These are phyloP conservation scores for Uronychia binucleata DNA, from an alignment of 73 alveolate species.

Conservation along the genomic window DNA sequence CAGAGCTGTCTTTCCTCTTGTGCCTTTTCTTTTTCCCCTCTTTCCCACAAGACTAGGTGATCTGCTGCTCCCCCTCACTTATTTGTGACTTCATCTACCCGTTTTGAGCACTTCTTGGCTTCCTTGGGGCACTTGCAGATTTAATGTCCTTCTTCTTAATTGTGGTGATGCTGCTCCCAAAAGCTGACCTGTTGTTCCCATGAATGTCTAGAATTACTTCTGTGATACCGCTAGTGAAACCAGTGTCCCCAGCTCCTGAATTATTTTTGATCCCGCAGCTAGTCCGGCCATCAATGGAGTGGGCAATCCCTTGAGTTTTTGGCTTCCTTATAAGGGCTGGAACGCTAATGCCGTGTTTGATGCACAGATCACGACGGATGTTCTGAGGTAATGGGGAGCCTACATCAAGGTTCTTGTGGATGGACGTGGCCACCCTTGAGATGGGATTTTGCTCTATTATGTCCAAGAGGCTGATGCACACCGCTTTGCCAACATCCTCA, in stretches of 20 bases:
- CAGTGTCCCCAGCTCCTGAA: neutral
- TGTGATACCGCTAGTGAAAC: neutral
- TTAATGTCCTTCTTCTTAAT: neutral
- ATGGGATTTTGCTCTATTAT: slow-evolving; percentile 60
- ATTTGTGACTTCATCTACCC: neutral
- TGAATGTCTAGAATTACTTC: neutral
- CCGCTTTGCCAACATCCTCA: slow-evolving; percentile 72
- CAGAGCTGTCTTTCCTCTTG: neutral
- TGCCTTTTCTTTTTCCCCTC: neutral
- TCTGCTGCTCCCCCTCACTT: neutral
- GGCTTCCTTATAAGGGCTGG: neutral
- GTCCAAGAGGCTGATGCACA: slow-evolving; percentile 56
- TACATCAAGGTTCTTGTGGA: slow-evolving; percentile 8
- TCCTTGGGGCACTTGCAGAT: neutral
- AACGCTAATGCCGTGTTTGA: neutral
- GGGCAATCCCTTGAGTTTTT: neutral
- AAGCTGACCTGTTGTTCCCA: neutral
- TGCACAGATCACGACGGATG: slow-evolving; percentile 3
- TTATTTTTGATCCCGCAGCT: neutral
- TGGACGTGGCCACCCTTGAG: slow-evolving; percentile 33
- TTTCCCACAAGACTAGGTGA: neutral
- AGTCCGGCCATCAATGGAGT: neutral
- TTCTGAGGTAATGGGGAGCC: neutral
- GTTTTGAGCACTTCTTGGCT: neutral
- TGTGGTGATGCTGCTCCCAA: neutral